Percentiles rank a stretch among this genome's conserved stretches.
These are phyloP conservation scores for Agaricus sinodeliciosus DNA, from an alignment of 768 basidiomycete species.

Conservation along the genomic window DNA sequence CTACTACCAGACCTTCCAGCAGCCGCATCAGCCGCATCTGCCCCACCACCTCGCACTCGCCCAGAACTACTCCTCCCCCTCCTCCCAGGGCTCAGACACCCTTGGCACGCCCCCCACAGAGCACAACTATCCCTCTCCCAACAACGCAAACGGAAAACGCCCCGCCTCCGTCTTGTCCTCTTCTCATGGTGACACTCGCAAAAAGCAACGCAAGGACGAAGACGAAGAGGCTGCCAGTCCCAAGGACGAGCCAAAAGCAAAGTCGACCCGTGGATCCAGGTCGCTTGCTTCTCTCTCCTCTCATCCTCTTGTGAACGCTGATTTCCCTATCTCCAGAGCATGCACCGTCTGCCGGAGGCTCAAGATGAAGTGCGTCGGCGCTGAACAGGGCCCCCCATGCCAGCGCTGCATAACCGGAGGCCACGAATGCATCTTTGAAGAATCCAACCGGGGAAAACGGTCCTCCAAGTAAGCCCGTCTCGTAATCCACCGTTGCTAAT, in stretches of 20 bases:
- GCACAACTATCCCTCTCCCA: conserved; percentile 43
- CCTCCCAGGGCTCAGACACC: conserved; percentile 73
- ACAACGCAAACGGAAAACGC: conserved; percentile 59
- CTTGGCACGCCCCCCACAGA: conserved; percentile 71
- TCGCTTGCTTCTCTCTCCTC: conserved; percentile 23
- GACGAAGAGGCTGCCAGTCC: conserved; percentile 43
- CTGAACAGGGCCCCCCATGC: conserved; percentile 87
- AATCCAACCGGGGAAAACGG: conserved; percentile 91
- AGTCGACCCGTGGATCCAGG: conserved; percentile 84
- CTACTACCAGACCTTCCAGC: conserved; percentile 56
- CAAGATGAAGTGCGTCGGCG: conserved; percentile 92
- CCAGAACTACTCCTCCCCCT: conserved; percentile 66
- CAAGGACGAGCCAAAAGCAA: conserved; percentile 66
- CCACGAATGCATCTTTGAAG: conserved; percentile 95
- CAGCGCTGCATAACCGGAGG: conserved; percentile 75
- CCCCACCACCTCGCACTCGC: conserved; percentile 51
- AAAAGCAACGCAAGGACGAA: conserved; percentile 64
- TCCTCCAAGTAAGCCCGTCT: conserved; percentile 59
- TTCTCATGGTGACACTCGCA: conserved; percentile 36
- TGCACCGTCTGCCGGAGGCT: conserved; percentile 88
- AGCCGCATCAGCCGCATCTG: conserved; percentile 36
- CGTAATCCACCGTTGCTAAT: conserved; percentile 2
- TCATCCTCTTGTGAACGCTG: not conserved
- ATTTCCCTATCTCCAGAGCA: conserved; percentile 43
- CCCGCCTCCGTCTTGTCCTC: conserved; percentile 46